Evolutionary conservation across 441 rosid genomes (phyloP), one percentile per base, ranked within the genome.

Genomic region (Capsella rubella): DNA sequence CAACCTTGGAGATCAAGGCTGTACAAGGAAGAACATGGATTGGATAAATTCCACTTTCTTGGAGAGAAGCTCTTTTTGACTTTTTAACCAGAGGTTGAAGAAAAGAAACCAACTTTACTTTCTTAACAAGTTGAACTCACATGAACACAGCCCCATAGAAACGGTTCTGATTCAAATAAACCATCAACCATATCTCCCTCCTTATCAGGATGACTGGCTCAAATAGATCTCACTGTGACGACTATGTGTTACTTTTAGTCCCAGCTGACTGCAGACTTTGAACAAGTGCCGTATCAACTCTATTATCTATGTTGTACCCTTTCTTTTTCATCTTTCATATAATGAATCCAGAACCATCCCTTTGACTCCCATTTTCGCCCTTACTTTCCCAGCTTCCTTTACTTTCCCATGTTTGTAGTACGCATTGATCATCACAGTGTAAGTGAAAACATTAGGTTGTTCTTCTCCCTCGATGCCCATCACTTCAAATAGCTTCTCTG

Each of bases 371-470:
- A 90, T 81, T 54, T 87, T 81, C 37, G 78, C 78, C 63, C 77
- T 84, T 75, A 95, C 76, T 74, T 64, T 71, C 63, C 86, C 76
- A 40, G 91, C 97, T 65, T 92, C 92, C 74, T 78, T 80, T 73
- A 88, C 64, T 81, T 83, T 89, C 61, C 88, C 94, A 61, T 83
- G 80, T 85, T 87, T 95, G 72, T 81, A 51, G 65, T 81, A 80
- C 25, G 91, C 97, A 84, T 85, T 78, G 63, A 92, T 85, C 49
- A 92, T 78, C 78, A 86, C 83, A 80, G 86, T 92, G 74, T 84
- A 95, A 1, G 91, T 84, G 46, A 85, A n/a, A 46, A 59, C 55
- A 76, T 78, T 84, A 6, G 93, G 96, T 76, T 68, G 78, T 58
- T 40, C 14, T 34, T 57, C 81, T 58, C 89, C 90, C 77, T 74